These are phyloP conservation scores for Madurella fahalii DNA, from an alignment of 2,329 filamentous ascomycete species.

Conservation along the genomic window DNA sequence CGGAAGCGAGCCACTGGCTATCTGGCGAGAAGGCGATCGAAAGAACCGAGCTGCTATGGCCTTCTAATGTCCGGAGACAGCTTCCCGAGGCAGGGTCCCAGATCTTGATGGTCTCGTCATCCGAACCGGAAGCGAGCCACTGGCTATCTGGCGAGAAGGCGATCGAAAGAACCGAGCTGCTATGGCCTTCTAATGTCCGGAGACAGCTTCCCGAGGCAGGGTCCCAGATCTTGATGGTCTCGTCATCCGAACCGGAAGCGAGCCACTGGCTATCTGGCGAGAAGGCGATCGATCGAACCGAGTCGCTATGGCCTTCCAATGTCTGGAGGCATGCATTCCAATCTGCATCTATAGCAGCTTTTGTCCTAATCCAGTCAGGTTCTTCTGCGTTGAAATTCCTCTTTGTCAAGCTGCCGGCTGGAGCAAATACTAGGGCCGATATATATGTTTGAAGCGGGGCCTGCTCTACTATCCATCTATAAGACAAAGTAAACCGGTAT, in stretches of 20 bases:
- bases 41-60: not conserved
- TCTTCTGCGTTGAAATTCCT: conserved; percentile 12
- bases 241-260: not conserved
- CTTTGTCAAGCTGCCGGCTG: conserved; percentile 13
- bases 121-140: conserved; percentile 6
- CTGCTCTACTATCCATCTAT: conserved; percentile 14
- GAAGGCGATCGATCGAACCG: conserved; percentile 13
- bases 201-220: no score
- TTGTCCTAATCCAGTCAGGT: conserved; percentile 10
- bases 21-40: conserved; percentile 1
- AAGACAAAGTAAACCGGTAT: conserved; percentile 13
- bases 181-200: conserved; percentile 10
- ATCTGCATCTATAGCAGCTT: conserved; percentile 8
- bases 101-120: conserved; percentile 1
- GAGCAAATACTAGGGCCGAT: conserved; percentile 20
- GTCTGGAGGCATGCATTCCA: conserved; percentile 19
- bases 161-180: conserved; percentile 9
- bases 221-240: no score
- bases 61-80: not conserved
- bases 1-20: not conserved
- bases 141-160: conserved; percentile 9
- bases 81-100: conserved; percentile 1
- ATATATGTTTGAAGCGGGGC: conserved; percentile 21
- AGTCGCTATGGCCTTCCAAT: conserved; percentile 11
- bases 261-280: conserved; percentile 1